A percentile compares a stretch with the other conserved stretches of the same genome.
Evolutionary conservation across 345 rosid genomes (phyloP).

Genomic region (Corchorus capsularis): DNA sequence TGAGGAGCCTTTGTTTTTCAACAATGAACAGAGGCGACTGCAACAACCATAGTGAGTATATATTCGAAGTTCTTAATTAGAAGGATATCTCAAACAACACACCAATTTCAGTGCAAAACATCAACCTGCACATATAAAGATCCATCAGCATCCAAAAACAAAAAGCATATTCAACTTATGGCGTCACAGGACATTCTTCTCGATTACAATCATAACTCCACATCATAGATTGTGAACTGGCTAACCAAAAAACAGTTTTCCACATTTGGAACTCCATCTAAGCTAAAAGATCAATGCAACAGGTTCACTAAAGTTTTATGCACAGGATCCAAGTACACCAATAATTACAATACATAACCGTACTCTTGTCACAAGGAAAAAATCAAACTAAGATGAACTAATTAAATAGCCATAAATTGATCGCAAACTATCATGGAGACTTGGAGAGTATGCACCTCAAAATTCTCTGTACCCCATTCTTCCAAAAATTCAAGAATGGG

Average conservation of each 20-base stretch:
- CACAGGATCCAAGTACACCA: neutral
- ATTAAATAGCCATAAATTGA: neutral
- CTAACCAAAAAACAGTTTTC: neutral
- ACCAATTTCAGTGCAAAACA: constrained; percentile 94
- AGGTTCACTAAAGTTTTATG: neutral
- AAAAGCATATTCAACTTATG: neutral
- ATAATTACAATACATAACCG: constrained; percentile 48
- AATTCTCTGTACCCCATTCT: constrained; percentile 98
- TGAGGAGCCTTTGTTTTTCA: constrained; percentile 90
- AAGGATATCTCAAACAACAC: constrained; percentile 92
- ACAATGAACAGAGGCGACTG: constrained; percentile 97
- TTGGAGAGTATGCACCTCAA: constrained; percentile 65
- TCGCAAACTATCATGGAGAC: constrained; percentile 1
- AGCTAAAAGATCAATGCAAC: neutral
- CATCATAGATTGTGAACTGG: neutral
- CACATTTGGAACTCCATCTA: neutral
- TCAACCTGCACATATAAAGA: constrained; percentile 66
- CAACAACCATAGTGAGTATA: constrained; percentile 98
- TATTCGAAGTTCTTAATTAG: constrained; percentile 84
- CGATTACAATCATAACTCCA: neutral
- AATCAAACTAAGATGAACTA: constrained; percentile 4
- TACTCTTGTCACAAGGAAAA: too few species aligned
- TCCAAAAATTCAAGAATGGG: constrained; percentile 92
- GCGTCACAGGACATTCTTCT: neutral
- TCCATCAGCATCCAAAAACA: constrained; percentile 17